Percentiles rank a stretch among this genome's conserved stretches.
Conservation (phyloP, 176 grass and related monocot species). For the Oryza punctata region DNA sequence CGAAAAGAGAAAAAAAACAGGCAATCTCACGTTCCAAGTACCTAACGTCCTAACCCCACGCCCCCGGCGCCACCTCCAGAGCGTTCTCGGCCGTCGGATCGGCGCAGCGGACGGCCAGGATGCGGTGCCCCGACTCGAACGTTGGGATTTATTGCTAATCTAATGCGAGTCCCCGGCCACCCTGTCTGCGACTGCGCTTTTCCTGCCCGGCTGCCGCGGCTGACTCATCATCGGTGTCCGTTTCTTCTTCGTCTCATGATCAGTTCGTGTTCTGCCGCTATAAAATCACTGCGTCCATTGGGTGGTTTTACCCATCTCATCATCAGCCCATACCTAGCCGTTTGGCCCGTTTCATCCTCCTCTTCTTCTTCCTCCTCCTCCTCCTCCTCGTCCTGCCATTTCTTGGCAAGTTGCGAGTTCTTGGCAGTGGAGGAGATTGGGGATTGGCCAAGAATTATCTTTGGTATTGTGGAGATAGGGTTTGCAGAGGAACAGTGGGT, state of each 20-base stretch:
- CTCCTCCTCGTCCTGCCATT: neutral
- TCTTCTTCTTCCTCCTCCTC: neutral
- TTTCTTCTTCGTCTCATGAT: constrained; percentile 10
- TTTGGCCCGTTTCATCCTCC: neutral
- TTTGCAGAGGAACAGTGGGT: neutral
- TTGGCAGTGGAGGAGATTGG: constrained; percentile 13
- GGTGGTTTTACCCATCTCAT: neutral
- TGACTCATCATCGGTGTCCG: neutral
- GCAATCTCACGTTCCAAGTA: constrained; percentile 13
- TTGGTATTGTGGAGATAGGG: neutral
- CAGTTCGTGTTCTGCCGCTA: neutral
- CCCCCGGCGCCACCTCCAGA: neutral
- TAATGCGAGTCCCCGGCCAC: too few relatives aligned
- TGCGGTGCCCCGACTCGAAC: constrained; percentile 37
- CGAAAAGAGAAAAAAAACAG: neutral
- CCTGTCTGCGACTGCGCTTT: neutral
- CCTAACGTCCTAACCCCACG: neutral
- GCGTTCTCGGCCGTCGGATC: neutral
- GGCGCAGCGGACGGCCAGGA: neutral
- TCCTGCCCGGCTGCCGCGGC: neutral
- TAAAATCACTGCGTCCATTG: constrained; percentile 33
- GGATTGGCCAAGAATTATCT: neutral
- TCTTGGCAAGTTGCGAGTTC: constrained; percentile 2
- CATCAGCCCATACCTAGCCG: constrained; percentile 33
- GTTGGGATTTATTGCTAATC: constrained; percentile 35